Evolutionary conservation across 1,139 yeast genomes (phyloP).

Genomic region (Chernovozyma aurita): DNA sequence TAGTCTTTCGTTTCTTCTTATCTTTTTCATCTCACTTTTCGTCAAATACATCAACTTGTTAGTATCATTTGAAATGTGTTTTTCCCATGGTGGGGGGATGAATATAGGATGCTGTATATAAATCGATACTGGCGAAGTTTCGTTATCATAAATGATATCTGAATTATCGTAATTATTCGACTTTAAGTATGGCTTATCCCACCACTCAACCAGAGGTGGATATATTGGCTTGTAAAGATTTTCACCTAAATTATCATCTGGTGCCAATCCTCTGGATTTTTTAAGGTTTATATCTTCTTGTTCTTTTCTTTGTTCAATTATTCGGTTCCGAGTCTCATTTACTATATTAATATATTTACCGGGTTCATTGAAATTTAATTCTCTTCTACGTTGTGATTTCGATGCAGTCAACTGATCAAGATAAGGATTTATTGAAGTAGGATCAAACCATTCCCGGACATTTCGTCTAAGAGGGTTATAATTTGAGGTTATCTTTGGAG

Average conservation of each 20-base stretch:
- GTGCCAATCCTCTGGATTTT: slow-evolving; percentile 40
- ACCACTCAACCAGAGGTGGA: slow-evolving; percentile 76
- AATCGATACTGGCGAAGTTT: slow-evolving; percentile 48
- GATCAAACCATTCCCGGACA: slow-evolving; percentile 33
- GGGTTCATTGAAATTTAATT: slow-evolving; percentile 48
- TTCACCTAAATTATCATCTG: slow-evolving; percentile 50
- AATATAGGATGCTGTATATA: slow-evolving; percentile 84
- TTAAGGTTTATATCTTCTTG: slow-evolving; percentile 18
- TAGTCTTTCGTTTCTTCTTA: slow-evolving; percentile 68
- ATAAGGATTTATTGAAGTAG: slow-evolving; percentile 55
- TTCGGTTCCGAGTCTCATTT: slow-evolving; percentile 42
- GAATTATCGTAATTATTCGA: slow-evolving; percentile 17
- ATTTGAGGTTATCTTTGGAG: slow-evolving; percentile 18
- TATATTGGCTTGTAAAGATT: slow-evolving; percentile 36
- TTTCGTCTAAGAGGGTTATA: slow-evolving; percentile 22
- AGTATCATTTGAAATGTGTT: slow-evolving; percentile 20
- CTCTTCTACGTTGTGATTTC: background rate
- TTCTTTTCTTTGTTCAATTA: slow-evolving; percentile 27
- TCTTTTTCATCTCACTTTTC: slow-evolving; percentile 69
- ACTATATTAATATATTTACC: slow-evolving; percentile 64
- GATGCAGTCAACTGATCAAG: slow-evolving; percentile 34
- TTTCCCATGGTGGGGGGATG: slow-evolving; percentile 53
- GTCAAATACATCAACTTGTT: slow-evolving; percentile 58
- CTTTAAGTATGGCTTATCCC: slow-evolving; percentile 60
- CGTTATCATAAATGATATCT: slow-evolving; percentile 25